Base-by-base conservation (phyloP, 163 green algal genomes). In the Prototheca cutis region DNA sequence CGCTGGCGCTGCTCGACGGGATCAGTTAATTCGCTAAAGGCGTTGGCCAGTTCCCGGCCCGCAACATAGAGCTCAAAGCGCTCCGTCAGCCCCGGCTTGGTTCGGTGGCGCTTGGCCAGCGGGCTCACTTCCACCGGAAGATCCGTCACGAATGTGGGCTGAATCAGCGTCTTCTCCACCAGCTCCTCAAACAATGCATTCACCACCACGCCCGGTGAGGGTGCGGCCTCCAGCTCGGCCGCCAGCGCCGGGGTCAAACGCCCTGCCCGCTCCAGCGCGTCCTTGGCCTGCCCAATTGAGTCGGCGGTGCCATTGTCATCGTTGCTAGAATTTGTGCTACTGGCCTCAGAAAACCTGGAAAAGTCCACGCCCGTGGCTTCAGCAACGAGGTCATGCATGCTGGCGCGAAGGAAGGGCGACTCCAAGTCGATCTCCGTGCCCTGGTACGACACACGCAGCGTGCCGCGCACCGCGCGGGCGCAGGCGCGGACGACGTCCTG, bases 11-110 rank as follows among this genome's bases (percentile, higher is more conserved):
- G 93, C 49, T 97, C 93, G 39, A 96, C 53, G 0, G 92, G 89
- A 69, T 99, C 92, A 5, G 90, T 99, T 59, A 98, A 71, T 80
- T 99, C 92, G 4, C 73, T 90, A 74, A 95, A 99, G n/a, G 74
- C 78, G 73, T 99, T 99, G 42, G 92, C 93, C 27, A 97, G 80
- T 77, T 98, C 93, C 32, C 91, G 79, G 1, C 84, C 88, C 84
- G 74, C 85, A 49, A 96, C 77, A 68, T 95, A 98, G 2, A 98
- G 81, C 84, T 98, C 91, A 73, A 97, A 98, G 25, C 91, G 78
- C 78, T 98, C 91, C 27, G 85, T 84, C 4, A 93, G 65, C 3
- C 87, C 87, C 4, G 73, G 62, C 53, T 87, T 77, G 57, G 31
- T 75, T 39, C 90, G 66, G 76, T 97, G 91, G 21, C 83, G 81